A percentile compares a stretch with the other conserved stretches of the same genome.
These are phyloP conservation scores for Amoebophrya sp. DNA, from an alignment of 169 alveolate genomes.

Conservation along the genomic window DNA sequence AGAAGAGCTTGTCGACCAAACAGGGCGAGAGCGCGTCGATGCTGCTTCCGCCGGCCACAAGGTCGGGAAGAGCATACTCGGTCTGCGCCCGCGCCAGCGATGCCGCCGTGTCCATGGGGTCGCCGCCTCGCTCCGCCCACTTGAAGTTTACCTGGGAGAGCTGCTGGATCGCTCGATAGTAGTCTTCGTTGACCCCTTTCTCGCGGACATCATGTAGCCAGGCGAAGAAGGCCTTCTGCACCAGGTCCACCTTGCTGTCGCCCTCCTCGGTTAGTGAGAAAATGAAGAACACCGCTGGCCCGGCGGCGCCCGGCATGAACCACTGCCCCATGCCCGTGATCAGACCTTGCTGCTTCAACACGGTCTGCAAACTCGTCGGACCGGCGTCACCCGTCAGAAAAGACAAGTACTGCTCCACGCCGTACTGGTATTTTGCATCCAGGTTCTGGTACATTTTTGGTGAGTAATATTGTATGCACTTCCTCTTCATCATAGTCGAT, in stretches of 20 bases:
- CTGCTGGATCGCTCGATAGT: neutral
- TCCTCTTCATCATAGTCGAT: too few relatives aligned
- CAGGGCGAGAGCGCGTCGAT: neutral
- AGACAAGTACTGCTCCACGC: neutral
- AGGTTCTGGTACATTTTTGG: neutral
- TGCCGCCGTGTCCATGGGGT: neutral
- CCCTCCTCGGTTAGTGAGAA: neutral
- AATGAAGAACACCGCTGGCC: neutral
- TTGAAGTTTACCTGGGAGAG: neutral
- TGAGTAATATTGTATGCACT: too few relatives aligned
- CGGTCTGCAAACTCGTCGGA: neutral
- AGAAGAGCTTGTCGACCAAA: neutral
- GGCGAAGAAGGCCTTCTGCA: neutral
- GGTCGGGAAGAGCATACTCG: neutral
- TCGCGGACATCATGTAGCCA: neutral
- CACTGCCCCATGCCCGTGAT: neutral
- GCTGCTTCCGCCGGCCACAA: neutral
- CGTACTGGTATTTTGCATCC: neutral
- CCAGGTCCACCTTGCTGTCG: neutral
- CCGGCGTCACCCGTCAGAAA: neutral
- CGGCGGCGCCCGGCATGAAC: neutral
- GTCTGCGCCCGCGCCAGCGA: neutral
- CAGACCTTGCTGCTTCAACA: neutral
- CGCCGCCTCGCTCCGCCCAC: neutral
- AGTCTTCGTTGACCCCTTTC: neutral